Base-by-base conservation (phyloP, 2,329 filamentous ascomycete genomes). In the Sporothrix brunneoviolacea region DNA sequence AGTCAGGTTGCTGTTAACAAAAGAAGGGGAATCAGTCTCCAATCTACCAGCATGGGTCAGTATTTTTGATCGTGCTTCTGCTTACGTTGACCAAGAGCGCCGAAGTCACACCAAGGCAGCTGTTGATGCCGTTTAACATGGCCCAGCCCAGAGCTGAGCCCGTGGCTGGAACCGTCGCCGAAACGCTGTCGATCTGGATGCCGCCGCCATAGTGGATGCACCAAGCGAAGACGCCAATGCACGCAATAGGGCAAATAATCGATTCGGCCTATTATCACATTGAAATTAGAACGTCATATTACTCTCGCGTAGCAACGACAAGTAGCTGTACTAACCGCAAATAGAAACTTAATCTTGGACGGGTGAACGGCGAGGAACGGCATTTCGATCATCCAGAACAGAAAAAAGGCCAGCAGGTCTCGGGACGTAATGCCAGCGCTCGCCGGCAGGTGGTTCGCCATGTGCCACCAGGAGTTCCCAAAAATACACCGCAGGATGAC, bases 341-440 rank as follows among this genome's bases (percentile, higher is more conserved):
- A 54, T 4, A 68, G 62, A 5, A 66, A 62, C 4, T 65, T 64
- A 9, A 69, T 53, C 33, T 67, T 65, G 49, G 71, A 69, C 8
- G 71, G 71, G 13, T 70, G 63, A 52, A 72, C 65, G 35, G 67
- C 62, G 18, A 65, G 65, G 55, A 74, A 70, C 4, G 69, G 63
- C 35, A 69, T 50, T 50, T 67, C 64, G 39, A 66, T 50, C 28
- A 65, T 54, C 66, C 66, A 69, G 46, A 62, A 64, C 15, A 68
- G 55, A 50, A 68, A 64, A 42, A 66, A 67, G 1, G 61, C 57
- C 12, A 64, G 56, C 57, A 68, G 65, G 15, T 62, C 61, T 16
- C 55, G 54, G 18, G 62, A 65, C 5, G 66, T 67, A 40, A 68
- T 69, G 16, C 66, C 66, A 8, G 65, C 59, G 8, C 59, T 64